Conservation (phyloP, 2,329 filamentous ascomycete genomes). For the Penicillium nordicum region DNA sequence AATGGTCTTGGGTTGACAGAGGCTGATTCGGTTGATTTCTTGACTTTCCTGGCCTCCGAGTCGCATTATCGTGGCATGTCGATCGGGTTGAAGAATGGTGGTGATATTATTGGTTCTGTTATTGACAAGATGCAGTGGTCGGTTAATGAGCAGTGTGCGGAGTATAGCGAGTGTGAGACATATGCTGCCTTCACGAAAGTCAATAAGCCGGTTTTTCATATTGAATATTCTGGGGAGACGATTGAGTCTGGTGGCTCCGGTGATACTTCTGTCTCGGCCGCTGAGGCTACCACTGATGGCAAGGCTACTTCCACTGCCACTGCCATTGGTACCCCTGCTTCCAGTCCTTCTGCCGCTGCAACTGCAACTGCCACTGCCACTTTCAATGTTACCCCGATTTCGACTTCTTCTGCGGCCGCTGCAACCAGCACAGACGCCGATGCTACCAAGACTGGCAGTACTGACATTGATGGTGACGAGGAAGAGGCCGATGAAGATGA, state of each 20-base stretch:
- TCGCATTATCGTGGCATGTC: slow-evolving; percentile 56
- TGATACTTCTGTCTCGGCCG: neutral
- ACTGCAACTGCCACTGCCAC: neutral
- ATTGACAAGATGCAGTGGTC: slow-evolving; percentile 58
- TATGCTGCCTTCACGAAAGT: slow-evolving; percentile 58
- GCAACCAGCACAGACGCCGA: neutral
- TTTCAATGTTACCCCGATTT: neutral
- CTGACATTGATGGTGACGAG: neutral
- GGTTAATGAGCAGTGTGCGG: slow-evolving; percentile 67
- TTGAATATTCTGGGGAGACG: slow-evolving; percentile 58
- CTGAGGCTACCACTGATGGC: neutral
- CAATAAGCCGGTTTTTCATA: slow-evolving; percentile 68
- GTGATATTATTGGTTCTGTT: slow-evolving; percentile 54
- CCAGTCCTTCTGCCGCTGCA: neutral
- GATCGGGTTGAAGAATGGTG: slow-evolving; percentile 67
- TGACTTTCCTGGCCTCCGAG: slow-evolving; percentile 58
- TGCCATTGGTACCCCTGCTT: neutral
- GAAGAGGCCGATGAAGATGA: slow-evolving; percentile 40
- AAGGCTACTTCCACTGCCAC: neutral
- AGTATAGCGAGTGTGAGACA: slow-evolving; percentile 58
- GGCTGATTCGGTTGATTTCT: slow-evolving; percentile 56
- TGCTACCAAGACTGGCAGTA: neutral
- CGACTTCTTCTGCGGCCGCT: neutral
- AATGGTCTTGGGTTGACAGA: slow-evolving; percentile 62
- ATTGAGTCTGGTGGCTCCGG: neutral